Conservation (phyloP, 306 rosid species). For the Vigna trinervia region DNA sequence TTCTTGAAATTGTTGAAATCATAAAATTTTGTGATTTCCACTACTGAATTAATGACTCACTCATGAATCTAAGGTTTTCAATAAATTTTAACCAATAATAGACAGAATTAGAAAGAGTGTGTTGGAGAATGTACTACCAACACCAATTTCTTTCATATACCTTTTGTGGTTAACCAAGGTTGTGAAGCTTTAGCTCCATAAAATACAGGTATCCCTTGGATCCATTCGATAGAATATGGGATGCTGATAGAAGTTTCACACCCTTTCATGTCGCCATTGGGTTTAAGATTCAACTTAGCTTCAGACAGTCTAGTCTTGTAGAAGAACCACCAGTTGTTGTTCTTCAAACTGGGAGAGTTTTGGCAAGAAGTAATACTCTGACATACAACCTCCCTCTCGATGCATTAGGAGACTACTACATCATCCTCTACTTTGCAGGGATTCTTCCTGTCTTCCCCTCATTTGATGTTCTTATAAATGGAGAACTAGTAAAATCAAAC, state of each 20-base stretch:
- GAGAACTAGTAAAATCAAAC: constrained; percentile 64
- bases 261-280: constrained; percentile 76
- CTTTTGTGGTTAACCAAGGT: neutral
- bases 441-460: constrained; percentile 81
- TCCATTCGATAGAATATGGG: constrained; percentile 87
- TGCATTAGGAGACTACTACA: constrained; percentile 69
- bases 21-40: neutral
- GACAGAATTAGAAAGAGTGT: neutral
- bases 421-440: constrained; percentile 87
- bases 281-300: constrained; percentile 56
- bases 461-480: constrained; percentile 76
- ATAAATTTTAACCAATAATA: neutral
- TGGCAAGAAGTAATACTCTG: constrained; percentile 62
- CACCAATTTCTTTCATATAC: neutral
- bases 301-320: constrained; percentile 52
- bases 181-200: constrained; percentile 1
- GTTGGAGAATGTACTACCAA: neutral
- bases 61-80: neutral
- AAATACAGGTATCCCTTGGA: constrained; percentile 79
- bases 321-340: constrained; percentile 68
- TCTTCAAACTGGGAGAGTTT: constrained; percentile 80
- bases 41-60: neutral
- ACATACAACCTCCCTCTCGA: constrained; percentile 73
- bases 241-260: constrained; percentile 63
- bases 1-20: neutral